These are phyloP conservation scores for Suhomyces anneliseae DNA, from an alignment of 1,139 yeast species.

Conservation along the genomic window DNA sequence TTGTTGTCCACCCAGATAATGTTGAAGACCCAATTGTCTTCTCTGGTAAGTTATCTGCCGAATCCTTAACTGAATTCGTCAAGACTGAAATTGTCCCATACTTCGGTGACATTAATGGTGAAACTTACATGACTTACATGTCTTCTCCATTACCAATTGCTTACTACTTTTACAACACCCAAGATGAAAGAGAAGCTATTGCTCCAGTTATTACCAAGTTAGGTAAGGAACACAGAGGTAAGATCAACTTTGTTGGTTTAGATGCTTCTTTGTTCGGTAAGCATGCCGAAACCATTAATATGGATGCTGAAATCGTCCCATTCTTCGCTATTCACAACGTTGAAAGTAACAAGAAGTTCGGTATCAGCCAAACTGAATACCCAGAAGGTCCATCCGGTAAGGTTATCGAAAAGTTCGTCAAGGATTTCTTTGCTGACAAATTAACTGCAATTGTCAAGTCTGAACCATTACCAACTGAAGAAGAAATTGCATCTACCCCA, in stretches of 20 bases:
- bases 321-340: constrained; percentile 85
- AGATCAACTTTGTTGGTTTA: constrained; percentile 82
- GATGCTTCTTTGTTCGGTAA: constrained; percentile 80
- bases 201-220: constrained; percentile 54
- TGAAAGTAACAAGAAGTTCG: constrained; percentile 68
- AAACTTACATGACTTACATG: constrained; percentile 76
- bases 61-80: constrained; percentile 55
- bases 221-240: constrained; percentile 78
- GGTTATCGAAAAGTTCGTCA: constrained; percentile 59
- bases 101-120: constrained; percentile 88
- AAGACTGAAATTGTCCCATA: constrained; percentile 74
- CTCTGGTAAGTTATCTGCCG: constrained; percentile 23
- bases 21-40: constrained; percentile 34
- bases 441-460: constrained; percentile 77
- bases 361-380: constrained; percentile 49
- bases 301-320: constrained; percentile 81
- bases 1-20: constrained; percentile 43
- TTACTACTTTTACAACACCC: constrained; percentile 77
- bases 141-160: constrained; percentile 75
- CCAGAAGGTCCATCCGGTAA: constrained; percentile 44
- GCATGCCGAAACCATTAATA: constrained; percentile 86
- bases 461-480: constrained; percentile 72
- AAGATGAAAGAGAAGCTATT: constrained; percentile 63
- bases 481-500: constrained; percentile 67
- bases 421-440: constrained; percentile 62